Evolutionary conservation across 805 yeast species (phyloP).

Genomic region (Cephaloascus fragrans): DNA sequence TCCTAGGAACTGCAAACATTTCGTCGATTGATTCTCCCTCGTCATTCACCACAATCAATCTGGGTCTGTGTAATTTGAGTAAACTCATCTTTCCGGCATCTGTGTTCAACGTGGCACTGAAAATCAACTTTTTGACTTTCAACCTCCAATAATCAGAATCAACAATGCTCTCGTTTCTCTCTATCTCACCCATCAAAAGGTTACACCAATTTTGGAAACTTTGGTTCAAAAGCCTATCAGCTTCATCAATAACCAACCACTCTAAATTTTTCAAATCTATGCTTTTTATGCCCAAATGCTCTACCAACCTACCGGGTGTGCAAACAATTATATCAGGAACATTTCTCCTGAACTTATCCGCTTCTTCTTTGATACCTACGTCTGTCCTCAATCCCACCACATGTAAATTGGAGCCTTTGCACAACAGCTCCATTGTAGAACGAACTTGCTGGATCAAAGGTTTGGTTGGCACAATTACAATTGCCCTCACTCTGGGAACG

Average conservation of each 20-base stretch:
- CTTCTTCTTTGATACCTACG: slow-evolving; percentile 53
- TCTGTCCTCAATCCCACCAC: slow-evolving; percentile 51
- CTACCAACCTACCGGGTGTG: slow-evolving; percentile 81
- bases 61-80: slow-evolving; percentile 62
- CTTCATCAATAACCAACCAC: slow-evolving; percentile 70
- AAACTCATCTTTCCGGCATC: slow-evolving; percentile 81
- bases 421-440: slow-evolving; percentile 45
- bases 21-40: slow-evolving; percentile 36
- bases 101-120: slow-evolving; percentile 90
- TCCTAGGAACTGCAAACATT: slow-evolving; percentile 51
- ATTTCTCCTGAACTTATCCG: slow-evolving; percentile 28
- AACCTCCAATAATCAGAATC: slow-evolving; percentile 20
- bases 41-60: slow-evolving; percentile 64
- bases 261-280: slow-evolving; percentile 43
- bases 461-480: slow-evolving; percentile 82
- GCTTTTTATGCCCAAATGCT: slow-evolving; percentile 40
- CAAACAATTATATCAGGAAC: slow-evolving; percentile 61
- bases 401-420: slow-evolving; percentile 60
- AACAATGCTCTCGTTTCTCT: slow-evolving; percentile 10
- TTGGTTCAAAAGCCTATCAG: slow-evolving; percentile 76
- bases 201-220: slow-evolving; percentile 90
- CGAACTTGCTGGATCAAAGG: slow-evolving; percentile 81
- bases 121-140: slow-evolving; percentile 54
- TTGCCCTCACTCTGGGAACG: slow-evolving; percentile 66
- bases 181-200: slow-evolving; percentile 33